These are phyloP conservation scores for Rhodotorula sp. DNA, from an alignment of 1,284 basidiomycete genomes.

Conservation along the genomic window DNA sequence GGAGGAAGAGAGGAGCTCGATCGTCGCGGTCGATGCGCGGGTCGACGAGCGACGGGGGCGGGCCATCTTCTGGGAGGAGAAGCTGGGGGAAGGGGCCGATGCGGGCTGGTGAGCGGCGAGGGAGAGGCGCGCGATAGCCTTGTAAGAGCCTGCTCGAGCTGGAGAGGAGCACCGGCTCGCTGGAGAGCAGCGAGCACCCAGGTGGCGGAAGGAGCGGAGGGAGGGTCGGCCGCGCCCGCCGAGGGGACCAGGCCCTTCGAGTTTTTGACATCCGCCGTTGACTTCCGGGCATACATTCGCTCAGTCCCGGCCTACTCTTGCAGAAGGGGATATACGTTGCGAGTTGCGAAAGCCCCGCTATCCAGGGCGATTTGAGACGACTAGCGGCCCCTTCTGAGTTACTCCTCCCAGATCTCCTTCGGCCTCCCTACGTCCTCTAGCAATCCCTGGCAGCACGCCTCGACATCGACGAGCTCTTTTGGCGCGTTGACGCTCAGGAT, in stretches of 20 bases:
- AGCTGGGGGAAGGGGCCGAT: not conserved
- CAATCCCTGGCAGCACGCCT: constrained; percentile 77
- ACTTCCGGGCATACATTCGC: too few species aligned
- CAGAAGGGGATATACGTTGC: too few species aligned
- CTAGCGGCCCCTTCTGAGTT: not conserved
- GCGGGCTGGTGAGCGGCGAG: not conserved
- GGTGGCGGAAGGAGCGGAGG: too few species aligned
- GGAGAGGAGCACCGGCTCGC: not conserved
- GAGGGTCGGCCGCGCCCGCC: too few species aligned
- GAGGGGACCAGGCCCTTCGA: too few species aligned
- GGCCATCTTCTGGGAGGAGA: not conserved
- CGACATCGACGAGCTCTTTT: constrained; percentile 86
- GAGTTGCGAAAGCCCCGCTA: too few species aligned
- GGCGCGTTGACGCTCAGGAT: constrained; percentile 78
- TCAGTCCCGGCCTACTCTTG: too few species aligned
- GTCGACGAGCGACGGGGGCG: constrained; percentile 8
- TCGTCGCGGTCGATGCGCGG: not conserved
- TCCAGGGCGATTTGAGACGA: too few species aligned
- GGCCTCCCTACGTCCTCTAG: constrained; percentile 6
- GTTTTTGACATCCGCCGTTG: constrained; percentile 3
- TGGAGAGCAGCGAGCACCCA: not conserved
- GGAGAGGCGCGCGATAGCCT: not conserved
- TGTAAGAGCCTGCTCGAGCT: not conserved
- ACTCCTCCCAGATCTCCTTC: not conserved
- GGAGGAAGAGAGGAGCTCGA: not conserved